Conservation (phyloP, 2,329 filamentous ascomycete genomes). For the Proliferodiscus dingleyae region DNA sequence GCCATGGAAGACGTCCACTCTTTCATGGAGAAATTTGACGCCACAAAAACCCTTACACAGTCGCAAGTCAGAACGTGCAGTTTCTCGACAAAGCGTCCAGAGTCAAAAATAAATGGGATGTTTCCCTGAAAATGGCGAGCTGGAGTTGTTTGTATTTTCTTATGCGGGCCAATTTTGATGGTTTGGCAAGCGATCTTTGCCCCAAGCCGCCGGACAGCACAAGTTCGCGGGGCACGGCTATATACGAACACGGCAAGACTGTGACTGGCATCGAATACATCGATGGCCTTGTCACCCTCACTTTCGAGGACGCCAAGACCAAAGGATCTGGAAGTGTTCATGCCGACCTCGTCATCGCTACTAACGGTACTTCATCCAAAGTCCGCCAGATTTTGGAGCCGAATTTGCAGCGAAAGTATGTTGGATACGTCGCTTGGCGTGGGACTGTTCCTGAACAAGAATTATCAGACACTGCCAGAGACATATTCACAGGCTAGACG, state of each 20-base stretch:
- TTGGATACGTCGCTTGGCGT: constrained; percentile 38
- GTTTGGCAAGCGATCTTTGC: constrained; percentile 13
- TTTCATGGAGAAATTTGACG: constrained; percentile 10
- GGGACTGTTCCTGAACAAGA: constrained; percentile 38
- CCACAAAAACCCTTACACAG: background rate
- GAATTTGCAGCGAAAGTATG: constrained; percentile 13
- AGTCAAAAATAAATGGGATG: background rate
- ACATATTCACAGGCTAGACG: constrained; percentile 35
- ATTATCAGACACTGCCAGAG: constrained; percentile 31
- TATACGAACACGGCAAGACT: constrained; percentile 9
- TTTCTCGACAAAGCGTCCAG: constrained; percentile 5
- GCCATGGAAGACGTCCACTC: constrained; percentile 6
- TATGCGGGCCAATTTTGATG: constrained; percentile 18
- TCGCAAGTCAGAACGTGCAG: background rate
- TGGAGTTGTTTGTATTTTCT: constrained; percentile 17
- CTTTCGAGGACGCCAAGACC: no score
- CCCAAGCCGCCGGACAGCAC: background rate
- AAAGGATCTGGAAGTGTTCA: background rate
- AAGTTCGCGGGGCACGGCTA: constrained; percentile 13
- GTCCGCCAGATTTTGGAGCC: constrained; percentile 12
- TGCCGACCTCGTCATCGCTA: constrained; percentile 15
- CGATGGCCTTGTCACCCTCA: no score
- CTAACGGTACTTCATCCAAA: constrained; percentile 18
- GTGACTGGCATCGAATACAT: constrained; percentile 5
- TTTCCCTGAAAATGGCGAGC: constrained; percentile 9